Percentiles rank a stretch among this genome's conserved stretches.
These are phyloP conservation scores for Apophysomyces elegans DNA, from an alignment of 371 early-diverging fungal species.

Conservation along the genomic window DNA sequence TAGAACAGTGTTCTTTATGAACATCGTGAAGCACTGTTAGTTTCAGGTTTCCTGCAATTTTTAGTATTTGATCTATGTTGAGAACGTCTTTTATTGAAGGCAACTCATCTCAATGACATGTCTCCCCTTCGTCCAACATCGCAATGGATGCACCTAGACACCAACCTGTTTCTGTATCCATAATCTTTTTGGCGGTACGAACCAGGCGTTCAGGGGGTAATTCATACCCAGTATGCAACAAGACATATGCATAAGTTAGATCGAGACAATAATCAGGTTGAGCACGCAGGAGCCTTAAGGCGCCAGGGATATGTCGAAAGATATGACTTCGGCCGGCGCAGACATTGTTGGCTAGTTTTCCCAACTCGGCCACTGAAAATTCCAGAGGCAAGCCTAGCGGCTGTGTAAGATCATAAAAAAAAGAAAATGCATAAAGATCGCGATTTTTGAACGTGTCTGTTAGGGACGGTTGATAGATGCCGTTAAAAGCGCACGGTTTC, in stretches of 20 bases:
- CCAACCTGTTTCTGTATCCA: constrained; percentile 93
- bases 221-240: constrained; percentile 80
- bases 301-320: constrained; percentile 37
- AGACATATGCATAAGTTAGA: constrained; percentile 76
- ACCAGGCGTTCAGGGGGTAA: constrained; percentile 69
- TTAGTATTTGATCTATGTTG: no score
- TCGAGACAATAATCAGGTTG: constrained; percentile 81
- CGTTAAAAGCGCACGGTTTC: constrained; percentile 83
- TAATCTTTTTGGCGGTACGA: constrained; percentile 84
- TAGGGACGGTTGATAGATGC: constrained; percentile 85
- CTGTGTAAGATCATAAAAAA: constrained; percentile 87
- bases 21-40: no score
- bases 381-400: constrained; percentile 67
- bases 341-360: constrained; percentile 62
- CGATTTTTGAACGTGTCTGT: constrained; percentile 63
- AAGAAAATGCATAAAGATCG: constrained; percentile 92
- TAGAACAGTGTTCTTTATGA: no score
- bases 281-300: constrained; percentile 38
- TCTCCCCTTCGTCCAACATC: constrained; percentile 53
- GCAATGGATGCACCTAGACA: constrained; percentile 88
- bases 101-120: constrained; percentile 17
- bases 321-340: constrained; percentile 53
- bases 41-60: no score
- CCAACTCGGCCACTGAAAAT: constrained; percentile 64
- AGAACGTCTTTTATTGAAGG: background rate